phyloP scores from a whole-genome alignment of 148 eudicot species.

The Chenopodium quinoa region DNA sequence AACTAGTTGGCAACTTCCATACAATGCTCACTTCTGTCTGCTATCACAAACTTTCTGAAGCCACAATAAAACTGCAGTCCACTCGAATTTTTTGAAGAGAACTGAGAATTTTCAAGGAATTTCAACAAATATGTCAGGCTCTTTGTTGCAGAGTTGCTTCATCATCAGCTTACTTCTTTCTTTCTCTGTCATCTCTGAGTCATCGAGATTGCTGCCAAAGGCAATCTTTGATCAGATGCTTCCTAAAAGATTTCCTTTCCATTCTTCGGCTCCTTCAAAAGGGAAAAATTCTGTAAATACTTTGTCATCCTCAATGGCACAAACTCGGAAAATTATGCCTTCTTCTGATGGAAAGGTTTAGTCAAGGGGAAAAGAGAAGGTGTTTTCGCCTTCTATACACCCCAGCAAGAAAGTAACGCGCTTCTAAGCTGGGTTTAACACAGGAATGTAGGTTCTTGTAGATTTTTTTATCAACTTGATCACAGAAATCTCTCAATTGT shows the following conservation, averaged over 20 bases:
- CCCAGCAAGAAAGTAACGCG: not conserved
- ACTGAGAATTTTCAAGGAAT: slow-evolving; percentile 16
- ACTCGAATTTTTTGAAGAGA: slow-evolving; percentile 11
- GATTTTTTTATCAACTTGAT: slow-evolving; percentile 12
- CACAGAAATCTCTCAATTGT: not conserved
- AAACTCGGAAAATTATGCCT: slow-evolving; percentile 33
- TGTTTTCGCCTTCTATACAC: not conserved
- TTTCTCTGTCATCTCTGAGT: slow-evolving; percentile 46
- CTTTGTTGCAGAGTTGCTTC: slow-evolving; percentile 46
- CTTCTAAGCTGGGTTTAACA: not conserved
- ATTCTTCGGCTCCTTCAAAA: slow-evolving; percentile 70
- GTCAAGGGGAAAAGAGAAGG: not conserved
- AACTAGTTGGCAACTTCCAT: slow-evolving; percentile 62
- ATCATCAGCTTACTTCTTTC: slow-evolving; percentile 53
- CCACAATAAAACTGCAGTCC: slow-evolving; percentile 24
- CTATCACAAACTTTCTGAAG: slow-evolving; percentile 37
- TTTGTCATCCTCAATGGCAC: slow-evolving; percentile 36
- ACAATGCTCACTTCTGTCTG: slow-evolving; percentile 68
- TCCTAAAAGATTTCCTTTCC: slow-evolving; percentile 68
- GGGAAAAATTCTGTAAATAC: slow-evolving; percentile 57
- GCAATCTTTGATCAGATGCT: slow-evolving; percentile 75
- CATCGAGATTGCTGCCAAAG: slow-evolving; percentile 66
- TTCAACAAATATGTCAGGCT: slow-evolving; percentile 39
- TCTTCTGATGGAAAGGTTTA: slow-evolving; percentile 30
- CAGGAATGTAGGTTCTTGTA: slow-evolving; percentile 9